Evolutionary conservation across 83 land plant species (phyloP), one percentile per base, ranked within the genome.

Genomic region (Picea mariana): DNA sequence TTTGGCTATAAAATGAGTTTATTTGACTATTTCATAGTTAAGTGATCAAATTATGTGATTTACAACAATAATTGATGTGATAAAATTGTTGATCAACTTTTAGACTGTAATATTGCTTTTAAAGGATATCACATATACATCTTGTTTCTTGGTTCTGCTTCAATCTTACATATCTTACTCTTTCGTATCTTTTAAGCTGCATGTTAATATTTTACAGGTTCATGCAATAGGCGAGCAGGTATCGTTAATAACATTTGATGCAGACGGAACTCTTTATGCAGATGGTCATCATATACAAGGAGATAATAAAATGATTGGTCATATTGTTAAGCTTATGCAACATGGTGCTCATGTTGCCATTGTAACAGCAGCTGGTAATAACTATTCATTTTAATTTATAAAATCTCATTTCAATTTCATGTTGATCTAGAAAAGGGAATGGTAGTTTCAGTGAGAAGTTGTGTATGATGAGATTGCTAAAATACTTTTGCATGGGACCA

Each of bases 251-350:
- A 89, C 91, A 3, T 89, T 89, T 78, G 91, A 89, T 82, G 91
- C 91, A 13, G 91, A 87, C 82, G 91, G 91, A 4, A 89, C 91
- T 3, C 64, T 89, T n/a, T 89, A 89, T 80, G 90, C 91, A 24
- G 91, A 89, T 80, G 91, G 91, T 52, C 91, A 89, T 47, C 91
- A 87, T 77, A 87, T 89, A 38, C 81, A 89, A 75, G 79, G 87
- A 38, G 91, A 89, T 79, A 89, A 89, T 87, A 89, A 89, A 79
- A 89, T 89, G 91, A 89, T 87, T 27, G 84, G 73, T 38, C 90
- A 89, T 77, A 89, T 89, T 42, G 79, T 88, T 77, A 79, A 87
- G 81, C 84, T 89, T 59, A 88, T 89, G 91, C 82, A 89, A 80
- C 81, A 80, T 34, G 87, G 90, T 66, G 85, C 85, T 55, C 87